These are phyloP conservation scores for Erythrobasidium hasegawianum DNA, from an alignment of 1,284 basidiomycete species.

Conservation along the genomic window DNA sequence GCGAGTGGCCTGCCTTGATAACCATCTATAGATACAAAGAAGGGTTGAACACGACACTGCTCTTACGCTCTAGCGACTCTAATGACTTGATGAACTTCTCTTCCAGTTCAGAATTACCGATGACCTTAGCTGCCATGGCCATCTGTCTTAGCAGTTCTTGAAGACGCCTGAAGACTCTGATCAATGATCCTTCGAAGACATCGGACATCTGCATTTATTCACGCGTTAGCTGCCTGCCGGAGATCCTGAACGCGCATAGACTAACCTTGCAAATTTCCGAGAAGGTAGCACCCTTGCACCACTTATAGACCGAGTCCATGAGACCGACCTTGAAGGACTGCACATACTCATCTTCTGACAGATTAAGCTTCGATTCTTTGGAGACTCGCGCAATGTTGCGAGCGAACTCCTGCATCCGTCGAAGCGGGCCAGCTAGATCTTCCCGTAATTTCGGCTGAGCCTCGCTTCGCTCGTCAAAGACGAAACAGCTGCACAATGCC, in stretches of 20 bases:
- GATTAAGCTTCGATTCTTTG: constrained; percentile 79
- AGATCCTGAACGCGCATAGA: no score
- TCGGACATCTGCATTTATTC: constrained; percentile 85
- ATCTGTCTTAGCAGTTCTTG: constrained; percentile 95
- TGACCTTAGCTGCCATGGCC: constrained; percentile 89
- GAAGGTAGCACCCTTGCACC: constrained; percentile 97
- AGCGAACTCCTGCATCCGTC: constrained; percentile 92
- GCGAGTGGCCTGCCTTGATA: no score
- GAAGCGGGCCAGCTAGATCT: constrained; percentile 83
- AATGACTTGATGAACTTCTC: constrained; percentile 83
- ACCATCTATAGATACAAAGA: constrained; percentile 63
- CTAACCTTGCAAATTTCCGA: constrained; percentile 89
- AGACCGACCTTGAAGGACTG: constrained; percentile 95
- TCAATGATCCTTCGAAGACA: constrained; percentile 91
- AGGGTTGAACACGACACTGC: constrained; percentile 90
- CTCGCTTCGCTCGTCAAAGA: constrained; percentile 95
- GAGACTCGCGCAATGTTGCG: constrained; percentile 92
- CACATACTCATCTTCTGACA: constrained; percentile 94
- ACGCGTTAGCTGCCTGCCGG: no score
- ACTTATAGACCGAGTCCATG: constrained; percentile 94
- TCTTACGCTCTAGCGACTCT: constrained; percentile 83
- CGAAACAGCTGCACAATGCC: constrained; percentile 88
- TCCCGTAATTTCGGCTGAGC: constrained; percentile 81
- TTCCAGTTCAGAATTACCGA: constrained; percentile 87
- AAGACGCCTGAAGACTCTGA: constrained; percentile 87